These are phyloP conservation scores for Cladosporium velox DNA, from an alignment of 2,329 filamentous ascomycete genomes.

Conservation along the genomic window DNA sequence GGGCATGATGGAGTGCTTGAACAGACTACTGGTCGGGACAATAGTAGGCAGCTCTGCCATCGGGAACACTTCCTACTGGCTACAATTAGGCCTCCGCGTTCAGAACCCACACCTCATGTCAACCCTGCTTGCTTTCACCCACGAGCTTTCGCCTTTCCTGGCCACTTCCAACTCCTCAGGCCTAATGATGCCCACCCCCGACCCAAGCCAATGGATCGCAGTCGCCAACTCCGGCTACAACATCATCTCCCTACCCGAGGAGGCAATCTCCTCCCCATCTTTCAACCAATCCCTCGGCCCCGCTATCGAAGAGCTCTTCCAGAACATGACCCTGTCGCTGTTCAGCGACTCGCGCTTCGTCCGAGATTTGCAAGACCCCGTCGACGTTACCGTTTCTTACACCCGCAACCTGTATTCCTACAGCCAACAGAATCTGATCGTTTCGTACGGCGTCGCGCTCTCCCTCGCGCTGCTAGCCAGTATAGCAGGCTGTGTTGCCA, in stretches of 20 bases:
- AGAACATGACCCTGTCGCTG: constrained; percentile 27
- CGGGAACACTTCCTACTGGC: background rate
- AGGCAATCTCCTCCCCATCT: background rate
- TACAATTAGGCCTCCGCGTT: background rate
- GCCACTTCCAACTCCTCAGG: background rate
- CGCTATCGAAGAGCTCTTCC: constrained; percentile 22
- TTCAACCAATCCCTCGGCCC: constrained; percentile 9
- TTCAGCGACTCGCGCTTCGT: constrained; percentile 22
- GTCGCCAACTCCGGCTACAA: background rate
- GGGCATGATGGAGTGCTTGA: constrained; percentile 7
- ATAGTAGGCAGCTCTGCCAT: background rate
- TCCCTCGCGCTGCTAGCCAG: constrained; percentile 17
- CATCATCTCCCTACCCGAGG: background rate
- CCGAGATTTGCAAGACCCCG: constrained; percentile 1
- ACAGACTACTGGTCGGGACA: background rate
- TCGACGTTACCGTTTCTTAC: constrained; percentile 18
- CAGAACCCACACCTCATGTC: constrained; percentile 5
- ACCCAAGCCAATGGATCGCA: background rate
- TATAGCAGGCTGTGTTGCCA: constrained; percentile 21
- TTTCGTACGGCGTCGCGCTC: constrained; percentile 26
- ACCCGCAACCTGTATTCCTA: constrained; percentile 26
- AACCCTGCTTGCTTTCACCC: constrained; percentile 1
- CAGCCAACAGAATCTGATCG: constrained; percentile 23
- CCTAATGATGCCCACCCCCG: background rate
- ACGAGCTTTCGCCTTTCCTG: background rate